phyloP scores from a whole-genome alignment of 176 grass and related monocot genomes.

The Aegilops bicornis region DNA sequence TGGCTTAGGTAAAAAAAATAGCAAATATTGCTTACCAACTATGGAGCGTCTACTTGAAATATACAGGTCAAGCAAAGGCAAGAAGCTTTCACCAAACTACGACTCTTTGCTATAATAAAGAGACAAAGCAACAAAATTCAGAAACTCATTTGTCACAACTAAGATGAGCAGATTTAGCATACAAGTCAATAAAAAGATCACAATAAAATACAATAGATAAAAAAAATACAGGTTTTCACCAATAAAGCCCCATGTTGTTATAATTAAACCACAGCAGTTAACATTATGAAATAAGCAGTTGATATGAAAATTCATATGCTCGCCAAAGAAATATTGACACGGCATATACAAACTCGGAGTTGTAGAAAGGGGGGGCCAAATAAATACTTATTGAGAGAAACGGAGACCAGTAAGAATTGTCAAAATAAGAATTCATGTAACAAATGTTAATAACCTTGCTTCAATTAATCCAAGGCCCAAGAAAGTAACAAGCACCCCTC shows the following conservation, averaged over 20 bases:
- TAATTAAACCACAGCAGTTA: not conserved
- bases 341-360: not conserved
- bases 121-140: not conserved
- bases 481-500: not conserved
- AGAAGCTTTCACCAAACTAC: not conserved
- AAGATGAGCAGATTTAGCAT: conserved; percentile 1
- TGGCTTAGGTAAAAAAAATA: not conserved
- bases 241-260: not conserved
- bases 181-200: not conserved
- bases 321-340: not conserved
- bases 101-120: not conserved
- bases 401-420: not conserved
- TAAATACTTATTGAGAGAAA: not conserved
- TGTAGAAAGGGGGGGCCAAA: not conserved
- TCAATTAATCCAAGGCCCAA: not conserved
- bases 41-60: not conserved
- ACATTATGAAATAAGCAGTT: not conserved
- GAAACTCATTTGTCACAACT: not conserved
- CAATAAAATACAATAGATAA: not conserved
- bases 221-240: too few species aligned
- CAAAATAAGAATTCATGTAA: not conserved
- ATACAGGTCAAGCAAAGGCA: not conserved
- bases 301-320: not conserved
- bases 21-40: not conserved
- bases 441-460: not conserved